Base-by-base conservation (phyloP, 2,329 filamentous ascomycete species). In the Myriangium duriaei region DNA sequence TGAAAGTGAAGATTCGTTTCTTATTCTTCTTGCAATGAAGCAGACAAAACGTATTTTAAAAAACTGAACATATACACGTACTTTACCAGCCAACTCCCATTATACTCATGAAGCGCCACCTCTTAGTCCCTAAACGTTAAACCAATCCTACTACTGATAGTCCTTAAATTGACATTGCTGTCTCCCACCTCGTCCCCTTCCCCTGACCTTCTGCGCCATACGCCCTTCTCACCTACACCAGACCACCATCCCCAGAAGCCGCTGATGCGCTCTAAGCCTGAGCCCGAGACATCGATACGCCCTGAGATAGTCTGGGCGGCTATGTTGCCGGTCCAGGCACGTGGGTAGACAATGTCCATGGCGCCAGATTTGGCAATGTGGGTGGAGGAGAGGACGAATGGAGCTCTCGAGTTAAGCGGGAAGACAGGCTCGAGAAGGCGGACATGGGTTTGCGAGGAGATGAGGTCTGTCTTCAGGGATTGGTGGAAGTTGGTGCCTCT, bases 281-380 rank as follows among this genome's bases (percentile, higher is more conserved):
- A 32, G 30, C 36, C 36, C 7, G 13, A 11, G 5, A 39, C 36
- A 28, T 39, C 15, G 30, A 39, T 17, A 10, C 26, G 15, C 3
- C 36, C 36, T 9, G 36, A 39, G 3, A 39, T 24, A n/a, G 28
- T 32, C 29, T 39, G 18, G 14, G 30, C 36, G 11, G n/a, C 13
- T 17, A 39, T 17, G 12, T 16, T 39, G 36, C 36, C 36, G 9
- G 36, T 18, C 36, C 36, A 39, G 17, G 24, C 18, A 11, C 32
- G 14, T 5, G 36, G 36, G 30, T 39, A 39, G 12, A 21, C n/a
- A 13, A 30, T 14, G 17, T 16, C 15, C 15, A 39, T 7, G 7
- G 16, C 32, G 7, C 36, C 36, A 30, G 28, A 32, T 6, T n/a
- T 21, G n/a, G 36, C 16, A 4, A n/a, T 24, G 18, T 39, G 36